Base-by-base conservation (phyloP, 371 early-diverging fungal genomes). In the Actinomortierella wolfii region DNA sequence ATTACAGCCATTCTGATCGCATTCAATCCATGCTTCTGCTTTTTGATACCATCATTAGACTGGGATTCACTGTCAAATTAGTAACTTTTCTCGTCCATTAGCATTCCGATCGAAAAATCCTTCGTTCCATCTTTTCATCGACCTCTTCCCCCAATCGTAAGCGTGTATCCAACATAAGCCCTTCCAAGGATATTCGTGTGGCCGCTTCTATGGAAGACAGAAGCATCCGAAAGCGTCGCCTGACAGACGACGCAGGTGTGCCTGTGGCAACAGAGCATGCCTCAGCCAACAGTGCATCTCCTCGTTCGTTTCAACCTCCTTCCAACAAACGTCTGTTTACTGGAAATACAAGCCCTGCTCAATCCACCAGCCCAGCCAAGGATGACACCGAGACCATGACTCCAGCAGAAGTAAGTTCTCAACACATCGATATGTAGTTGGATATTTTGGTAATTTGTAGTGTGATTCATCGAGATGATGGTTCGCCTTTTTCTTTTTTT, bases 151-250 rank as follows among this genome's bases (percentile, higher is more conserved):
- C 25, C n/a, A 48, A 48, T 8, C 6, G 4, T 4, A 21, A 21
- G 45, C 17, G 45, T 59, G 41, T 57, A 54, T 61, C 56, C 73
- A 73, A 42, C 62, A 73, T 73, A 66, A 73, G 73, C 67, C 73
- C 73, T n/a, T 61, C 73, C 50, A 73, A 73, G 63, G 67, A 73
- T 71, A 51, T 55, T 59, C 56, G 62, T 50, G 73, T 62, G 23
- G 63, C 60, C 59, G 67, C 67, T 73, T 73, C 73, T 67, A 73
- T 73, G 73, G 73, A 73, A 61, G 73, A 73, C 67, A 73, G 66
- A 67, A 67, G 73, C 73, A 73, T 67, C 73, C 73, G 73, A 56
- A 73, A 73, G 73, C 73, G 73, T 40, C 66, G 66, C 63, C 67
- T 73, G 66, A 73, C 73, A 40, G 73, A 73, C 55, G 73, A 73